A percentile compares a stretch with the other conserved stretches of the same genome.
phyloP scores from a whole-genome alignment of 2,329 filamentous ascomycete species.

The Stagonosporopsis chrysanthemi region DNA sequence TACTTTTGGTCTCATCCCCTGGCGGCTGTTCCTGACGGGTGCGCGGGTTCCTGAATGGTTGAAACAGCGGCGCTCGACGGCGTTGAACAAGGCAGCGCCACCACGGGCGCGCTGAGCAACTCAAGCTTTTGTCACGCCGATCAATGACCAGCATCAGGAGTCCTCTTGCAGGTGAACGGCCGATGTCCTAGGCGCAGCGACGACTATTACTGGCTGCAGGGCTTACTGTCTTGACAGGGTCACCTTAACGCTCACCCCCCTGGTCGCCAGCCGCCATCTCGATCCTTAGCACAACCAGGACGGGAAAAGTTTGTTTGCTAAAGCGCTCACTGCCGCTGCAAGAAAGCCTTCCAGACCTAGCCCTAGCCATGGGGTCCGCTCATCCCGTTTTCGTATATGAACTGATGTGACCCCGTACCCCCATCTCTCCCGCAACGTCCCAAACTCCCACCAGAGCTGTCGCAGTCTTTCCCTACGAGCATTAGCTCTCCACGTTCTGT shows the following conservation, averaged over 20 bases:
- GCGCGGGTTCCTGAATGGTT: constrained; percentile 32
- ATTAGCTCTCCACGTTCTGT: constrained; percentile 53
- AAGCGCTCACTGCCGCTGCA: constrained; percentile 26
- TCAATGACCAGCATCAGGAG: constrained; percentile 24
- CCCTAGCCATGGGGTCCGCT: constrained; percentile 17
- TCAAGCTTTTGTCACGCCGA: constrained; percentile 39
- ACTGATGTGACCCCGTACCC: constrained; percentile 32
- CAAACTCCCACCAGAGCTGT: constrained; percentile 42
- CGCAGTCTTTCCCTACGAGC: constrained; percentile 50
- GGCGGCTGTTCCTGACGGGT: constrained; percentile 26
- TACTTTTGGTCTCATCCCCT: constrained; percentile 13
- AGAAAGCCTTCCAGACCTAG: constrained; percentile 23
- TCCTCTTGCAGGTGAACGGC: constrained; percentile 16
- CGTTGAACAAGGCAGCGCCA: constrained; percentile 30
- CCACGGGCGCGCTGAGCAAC: constrained; percentile 16
- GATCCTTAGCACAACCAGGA: constrained; percentile 30
- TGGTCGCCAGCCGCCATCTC: constrained; percentile 26
- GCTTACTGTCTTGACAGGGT: constrained; percentile 12
- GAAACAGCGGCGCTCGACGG: constrained; percentile 38
- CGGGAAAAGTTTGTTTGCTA: constrained; percentile 38
- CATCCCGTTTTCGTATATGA: constrained; percentile 39
- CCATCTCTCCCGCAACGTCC: constrained; percentile 33
- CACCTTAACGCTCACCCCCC: constrained; percentile 32
- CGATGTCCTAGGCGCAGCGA: constrained; percentile 20
- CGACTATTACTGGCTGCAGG: constrained; percentile 20